Base-by-base conservation (phyloP, 306 rosid genomes). In the Carpinus fangiana region DNA sequence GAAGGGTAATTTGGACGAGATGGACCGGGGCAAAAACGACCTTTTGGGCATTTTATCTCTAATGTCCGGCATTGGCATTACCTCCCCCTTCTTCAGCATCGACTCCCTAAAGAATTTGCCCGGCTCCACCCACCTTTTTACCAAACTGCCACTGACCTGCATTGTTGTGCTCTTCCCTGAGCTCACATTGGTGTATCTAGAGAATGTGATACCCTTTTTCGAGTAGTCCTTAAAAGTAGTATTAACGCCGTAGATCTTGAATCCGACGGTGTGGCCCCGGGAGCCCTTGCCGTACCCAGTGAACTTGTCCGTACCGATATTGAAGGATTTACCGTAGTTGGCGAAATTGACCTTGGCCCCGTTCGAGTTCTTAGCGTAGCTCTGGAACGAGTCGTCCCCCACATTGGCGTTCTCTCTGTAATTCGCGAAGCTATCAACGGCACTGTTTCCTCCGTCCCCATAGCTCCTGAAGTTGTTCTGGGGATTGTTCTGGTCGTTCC, bases 101-200 rank as follows among this genome's bases (percentile, higher is more conserved):
- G 93, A 84, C 67, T 96, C 97, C 1, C 98, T 71, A 52, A 96
- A 96, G 84, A 96, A 96, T 76, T 96, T 96, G 10, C 99, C 99
- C 68, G 96, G 93, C 46, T 96, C 98, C 2, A 93, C 97, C 97
- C 96, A 93, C 23, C 73, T 91, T 76, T 91, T 93, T 21, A 83
- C 98, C 78, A 90, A 77, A 75, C 75, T 87, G 73, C 89, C 93
- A 81, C 89, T 87, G 56, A 28, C 77, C 48, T 79, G 86, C 86
- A 60, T 26, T 41, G 80, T 77, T 13, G 82, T 66, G 16, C 72
- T 41, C 12, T 72, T 36, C 0, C 16, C 59, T 0, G 85, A 41
- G 80, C 93, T 89, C 46, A 81, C 87, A 60, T 89, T 87, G 56
- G 88, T 87, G 87, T 91, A 91, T 8, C 23, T 56, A 1, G 78